A percentile compares a stretch with the other conserved stretches of the same genome.
Conservation (phyloP, 768 basidiomycete species). For the Leccinellum albellum region DNA sequence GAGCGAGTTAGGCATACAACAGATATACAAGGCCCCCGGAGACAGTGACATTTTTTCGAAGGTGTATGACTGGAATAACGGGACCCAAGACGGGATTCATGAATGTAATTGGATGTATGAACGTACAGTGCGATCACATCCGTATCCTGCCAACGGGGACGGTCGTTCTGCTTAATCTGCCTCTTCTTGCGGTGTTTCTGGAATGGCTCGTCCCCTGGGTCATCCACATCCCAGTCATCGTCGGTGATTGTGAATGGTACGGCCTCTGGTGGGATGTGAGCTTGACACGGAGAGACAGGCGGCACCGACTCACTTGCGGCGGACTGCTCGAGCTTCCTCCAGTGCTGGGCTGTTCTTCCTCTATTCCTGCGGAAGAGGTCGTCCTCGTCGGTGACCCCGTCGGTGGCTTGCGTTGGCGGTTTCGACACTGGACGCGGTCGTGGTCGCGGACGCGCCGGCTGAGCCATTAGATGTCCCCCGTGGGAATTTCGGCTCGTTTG, state of each 20-base stretch:
- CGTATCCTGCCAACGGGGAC: slow-evolving; percentile 43
- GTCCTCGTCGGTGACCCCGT: slow-evolving; percentile 50
- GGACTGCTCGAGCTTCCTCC: slow-evolving; percentile 56
- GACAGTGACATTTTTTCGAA: slow-evolving; percentile 8
- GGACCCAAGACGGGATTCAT: background rate
- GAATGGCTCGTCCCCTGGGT: slow-evolving; percentile 24
- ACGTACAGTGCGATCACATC: slow-evolving; percentile 42
- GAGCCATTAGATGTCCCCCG: slow-evolving; percentile 23
- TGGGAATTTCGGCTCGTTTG: slow-evolving; percentile 21
- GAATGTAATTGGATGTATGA: background rate
- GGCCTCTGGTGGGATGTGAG: slow-evolving; percentile 22
- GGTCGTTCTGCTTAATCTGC: slow-evolving; percentile 24
- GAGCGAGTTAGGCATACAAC: slow-evolving; percentile 8
- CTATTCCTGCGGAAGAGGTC: slow-evolving; percentile 67
- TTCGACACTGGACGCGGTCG: slow-evolving; percentile 46
- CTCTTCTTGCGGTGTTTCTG: slow-evolving; percentile 39
- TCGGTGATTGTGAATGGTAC: slow-evolving; percentile 18
- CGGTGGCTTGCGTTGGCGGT: slow-evolving; percentile 3
- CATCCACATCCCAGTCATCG: slow-evolving; percentile 22
- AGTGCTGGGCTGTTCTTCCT: slow-evolving; percentile 50
- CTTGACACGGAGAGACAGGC: background rate
- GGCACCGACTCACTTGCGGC: slow-evolving; percentile 46
- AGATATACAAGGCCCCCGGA: slow-evolving; percentile 10
- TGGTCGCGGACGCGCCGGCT: slow-evolving; percentile 42
- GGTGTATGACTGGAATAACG: background rate